These are phyloP conservation scores for Neurospora sp. DNA, from an alignment of 495 filamentous ascomycete species.

Conservation along the genomic window DNA sequence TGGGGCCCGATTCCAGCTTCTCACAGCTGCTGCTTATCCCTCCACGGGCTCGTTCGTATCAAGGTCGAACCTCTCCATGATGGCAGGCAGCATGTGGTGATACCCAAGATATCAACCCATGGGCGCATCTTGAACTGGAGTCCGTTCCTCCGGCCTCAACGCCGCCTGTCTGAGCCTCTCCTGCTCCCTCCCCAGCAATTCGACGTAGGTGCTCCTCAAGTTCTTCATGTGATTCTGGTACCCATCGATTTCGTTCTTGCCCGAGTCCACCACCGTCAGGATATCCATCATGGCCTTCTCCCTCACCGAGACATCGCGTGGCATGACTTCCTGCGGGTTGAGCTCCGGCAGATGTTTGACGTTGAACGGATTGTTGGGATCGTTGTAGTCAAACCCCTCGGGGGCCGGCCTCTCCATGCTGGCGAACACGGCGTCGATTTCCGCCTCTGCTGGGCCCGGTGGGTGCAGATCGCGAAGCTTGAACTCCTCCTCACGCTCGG, in stretches of 20 bases:
- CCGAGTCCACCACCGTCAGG: constrained; percentile 11
- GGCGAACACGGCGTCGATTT: constrained; percentile 16
- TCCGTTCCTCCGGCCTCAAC: constrained; percentile 15
- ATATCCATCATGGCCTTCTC: constrained; percentile 15
- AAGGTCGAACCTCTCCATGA: neutral
- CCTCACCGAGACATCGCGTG: constrained; percentile 6
- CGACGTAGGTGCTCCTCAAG: constrained; percentile 11
- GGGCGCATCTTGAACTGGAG: neutral
- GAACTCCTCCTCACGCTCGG: constrained; percentile 51
- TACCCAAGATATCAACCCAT: neutral
- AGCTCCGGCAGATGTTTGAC: neutral
- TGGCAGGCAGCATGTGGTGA: neutral
- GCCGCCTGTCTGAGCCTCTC: constrained; percentile 10
- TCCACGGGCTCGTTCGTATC: neutral
- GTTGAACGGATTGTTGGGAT: neutral
- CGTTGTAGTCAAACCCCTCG: constrained; percentile 15
- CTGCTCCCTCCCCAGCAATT: constrained; percentile 16
- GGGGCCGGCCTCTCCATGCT: constrained; percentile 19
- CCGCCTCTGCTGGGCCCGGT: neutral
- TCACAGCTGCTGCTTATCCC: neutral
- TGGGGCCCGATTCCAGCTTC: neutral
- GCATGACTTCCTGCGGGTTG: neutral
- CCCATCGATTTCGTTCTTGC: constrained; percentile 7
- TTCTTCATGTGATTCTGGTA: constrained; percentile 11
- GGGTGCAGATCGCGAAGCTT: constrained; percentile 18